Base-by-base conservation (phyloP, 768 basidiomycete genomes). In the Trametes punicea region DNA sequence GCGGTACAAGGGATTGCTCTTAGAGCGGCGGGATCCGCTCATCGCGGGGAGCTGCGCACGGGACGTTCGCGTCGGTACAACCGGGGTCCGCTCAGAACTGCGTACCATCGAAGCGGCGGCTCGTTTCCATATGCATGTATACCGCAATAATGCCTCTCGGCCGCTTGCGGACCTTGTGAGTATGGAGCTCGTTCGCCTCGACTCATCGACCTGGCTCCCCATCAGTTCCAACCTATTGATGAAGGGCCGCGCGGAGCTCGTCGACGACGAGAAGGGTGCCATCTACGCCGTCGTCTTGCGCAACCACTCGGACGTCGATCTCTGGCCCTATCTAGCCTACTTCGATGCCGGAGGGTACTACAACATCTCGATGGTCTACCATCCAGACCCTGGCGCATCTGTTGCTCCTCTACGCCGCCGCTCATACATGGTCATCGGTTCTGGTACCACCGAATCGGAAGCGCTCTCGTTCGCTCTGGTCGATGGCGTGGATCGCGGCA, bases 241-340 rank as follows among this genome's bases (percentile, higher is more conserved):
- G 26, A 59, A 80, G 49, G 80, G 79, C 29, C 74, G 74, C 42
- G 80, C 79, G n/a, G 72, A 73, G 25, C 73, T 85, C 36, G 65
- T 75, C 40, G 64, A 65, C 49, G 64, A 75, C 61, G 70, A 76
- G 47, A 66, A 70, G 27, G 67, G 75, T 41, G 6, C 55, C n/a
- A 71, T 80, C 18, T 84, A 81, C 57, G 68, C 72, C 33, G 69
- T 84, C 44, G 69, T 77, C 31, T 65, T 85, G 21, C 75, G 72
- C 56, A 84, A 85, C 59, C 65, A 71, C 33, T 75, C 83, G 1
- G 73, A 77, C 59, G 60, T 67, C 53, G 78, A 81, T 64, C 75
- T 85, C 26, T 85, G 83, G 83, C 82, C 84, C 29, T 83, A 82
- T 64, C 73, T 85, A 30, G 76, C 77, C 1, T 83, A 80, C 64